Base-by-base conservation (phyloP, 495 filamentous ascomycete species). In the Penicillium robsamsonii region DNA sequence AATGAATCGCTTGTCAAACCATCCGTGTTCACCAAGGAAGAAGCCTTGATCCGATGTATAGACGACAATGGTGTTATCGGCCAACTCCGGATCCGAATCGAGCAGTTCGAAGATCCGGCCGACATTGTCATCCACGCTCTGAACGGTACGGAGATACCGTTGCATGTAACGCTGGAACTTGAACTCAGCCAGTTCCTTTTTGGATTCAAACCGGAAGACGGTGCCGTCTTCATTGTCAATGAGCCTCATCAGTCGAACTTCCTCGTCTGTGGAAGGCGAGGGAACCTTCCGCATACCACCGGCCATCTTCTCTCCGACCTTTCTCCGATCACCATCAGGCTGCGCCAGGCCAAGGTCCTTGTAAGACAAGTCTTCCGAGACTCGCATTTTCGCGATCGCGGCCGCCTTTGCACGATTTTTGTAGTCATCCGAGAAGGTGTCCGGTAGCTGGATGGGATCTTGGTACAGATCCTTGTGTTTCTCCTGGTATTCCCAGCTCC, bases 151-250 rank as follows among this genome's bases (percentile, higher is more conserved):
- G 5, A 78, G 60, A 46, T 78, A 78, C 18, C 75, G 66, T 60
- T 78, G 71, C 74, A 78, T 75, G 55, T 78, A 78, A 8, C 75
- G 68, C 62, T 78, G 75, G 55, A 70, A 78, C 48, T 78, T 78
- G 68, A 77, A 78, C 50, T 76, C 66, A 46, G 66, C 61, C 7
- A 78, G 68, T 43, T 78, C 74, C 5, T 56, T 47, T 17, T 10
- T 38, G 1, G 64, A 64, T 13, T 60, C 50, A 53, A 78, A 78
- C 1, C 67, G 71, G 54, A 75, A 77, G 1, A 69, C 60, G 1
- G 63, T 66, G 5, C 70, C 74, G 13, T 68, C 67, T 10, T 75
- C 72, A 43, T 74, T 73, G 55, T 75, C 74, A 18, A 76, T 73
- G 3, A 75, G 53, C 12, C 50, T 55, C 18, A 61, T 64, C 1